phyloP scores from a whole-genome alignment of 371 early-diverging fungal genomes.

The Haplosporangium sp. region DNA sequence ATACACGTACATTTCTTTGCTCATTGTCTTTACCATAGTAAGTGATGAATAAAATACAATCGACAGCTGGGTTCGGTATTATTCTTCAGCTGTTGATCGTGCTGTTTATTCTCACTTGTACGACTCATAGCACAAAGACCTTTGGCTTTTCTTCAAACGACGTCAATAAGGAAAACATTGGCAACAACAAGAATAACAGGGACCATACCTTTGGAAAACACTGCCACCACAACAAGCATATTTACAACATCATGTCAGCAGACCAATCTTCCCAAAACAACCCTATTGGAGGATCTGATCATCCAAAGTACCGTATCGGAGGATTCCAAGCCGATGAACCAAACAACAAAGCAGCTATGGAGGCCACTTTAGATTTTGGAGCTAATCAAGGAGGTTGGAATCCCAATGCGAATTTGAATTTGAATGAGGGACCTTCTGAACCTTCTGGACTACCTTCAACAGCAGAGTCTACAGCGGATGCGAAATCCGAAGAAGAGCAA shows the following conservation, averaged over 20 bases:
- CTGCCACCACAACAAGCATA: not conserved
- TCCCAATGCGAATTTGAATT: not conserved
- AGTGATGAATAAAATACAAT: not conserved
- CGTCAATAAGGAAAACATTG: constrained; percentile 10
- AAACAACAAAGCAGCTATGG: not conserved
- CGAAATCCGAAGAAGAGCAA: constrained; percentile 15
- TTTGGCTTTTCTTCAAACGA: constrained; percentile 19
- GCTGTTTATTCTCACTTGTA: not conserved
- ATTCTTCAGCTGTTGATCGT: not conserved
- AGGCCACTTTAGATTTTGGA: constrained; percentile 6
- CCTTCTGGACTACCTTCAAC: not conserved
- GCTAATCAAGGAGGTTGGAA: too few species aligned
- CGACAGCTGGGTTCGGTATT: not conserved
- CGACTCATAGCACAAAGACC: not conserved
- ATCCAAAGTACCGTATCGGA: constrained; percentile 30
- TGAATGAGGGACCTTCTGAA: constrained; percentile 2
- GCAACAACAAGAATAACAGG: constrained; percentile 15
- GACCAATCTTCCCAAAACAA: constrained; percentile 33
- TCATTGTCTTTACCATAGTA: not conserved
- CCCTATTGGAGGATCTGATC: constrained; percentile 12
- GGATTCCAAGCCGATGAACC: constrained; percentile 21
- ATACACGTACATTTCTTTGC: too few species aligned
- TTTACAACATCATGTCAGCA: not conserved
- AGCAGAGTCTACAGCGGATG: constrained; percentile 7
- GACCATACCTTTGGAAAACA: not conserved